Base-by-base conservation (phyloP, 2,329 filamentous ascomycete species). In the Beauveria sp. region DNA sequence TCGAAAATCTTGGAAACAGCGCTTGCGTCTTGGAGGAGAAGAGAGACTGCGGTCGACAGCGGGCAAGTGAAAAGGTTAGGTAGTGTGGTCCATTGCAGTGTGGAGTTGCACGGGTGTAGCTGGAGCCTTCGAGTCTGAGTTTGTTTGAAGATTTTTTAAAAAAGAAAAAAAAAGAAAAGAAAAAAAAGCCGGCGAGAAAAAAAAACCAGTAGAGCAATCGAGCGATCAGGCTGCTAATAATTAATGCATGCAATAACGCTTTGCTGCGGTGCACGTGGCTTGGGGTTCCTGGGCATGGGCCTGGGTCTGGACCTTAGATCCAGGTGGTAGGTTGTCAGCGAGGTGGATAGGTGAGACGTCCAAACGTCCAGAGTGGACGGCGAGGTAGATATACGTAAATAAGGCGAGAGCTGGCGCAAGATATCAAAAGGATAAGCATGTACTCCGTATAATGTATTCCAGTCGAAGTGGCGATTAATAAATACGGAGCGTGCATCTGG, bases 191-290 rank as follows among this genome's bases (percentile, higher is more conserved):
- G 37, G n/a, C 37, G 47, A 34, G 43, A 34, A 18, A 34, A 10
- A 18, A 34, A 34, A 34, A 14, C 0, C 12, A 48, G 16, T 26
- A 55, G 30, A n/a, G 53, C 53, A 22, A 44, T 12, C 4, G 40
- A 30, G 53, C 53, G 46, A 30, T 34, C 46, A 20, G 37, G 18
- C 30, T 59, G 47, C n/a, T 59, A 28, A 60, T 28, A 53, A 28
- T 46, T 28, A 53, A 28, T 46, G 48, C 40, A 28, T 53, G 57
- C 28, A 54, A 53, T 47, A 53, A 54, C 47, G 48, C 26, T 54
- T 54, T 20, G 50, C 28, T 40, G 34, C 26, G 20, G 57, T 54
- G 37, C 56, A 50, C 20, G 57, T 60, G 57, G 57, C 57, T 60
- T 54, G 40, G 41, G 24, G 47, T 34, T 28, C 26, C 48, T 30